Evolutionary conservation across 2,329 filamentous ascomycete genomes (phyloP), one percentile per base, ranked within the genome.

Genomic region (Cordyceps sp.): DNA sequence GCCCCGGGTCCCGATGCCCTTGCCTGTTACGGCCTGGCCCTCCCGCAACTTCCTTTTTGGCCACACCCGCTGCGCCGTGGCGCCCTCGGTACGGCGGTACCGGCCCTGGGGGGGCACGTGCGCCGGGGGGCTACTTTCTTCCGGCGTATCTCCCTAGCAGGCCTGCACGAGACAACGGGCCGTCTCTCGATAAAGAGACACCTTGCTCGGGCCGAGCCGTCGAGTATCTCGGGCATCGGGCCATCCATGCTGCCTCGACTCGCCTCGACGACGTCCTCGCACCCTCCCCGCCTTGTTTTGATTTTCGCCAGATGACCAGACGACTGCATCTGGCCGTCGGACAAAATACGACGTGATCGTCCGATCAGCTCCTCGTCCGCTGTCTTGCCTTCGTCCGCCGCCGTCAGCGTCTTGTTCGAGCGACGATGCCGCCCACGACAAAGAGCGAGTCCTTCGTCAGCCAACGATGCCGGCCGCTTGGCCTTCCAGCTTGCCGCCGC

Each of bases 291-390:
- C 36, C 34, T 37, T 32, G 30, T 34, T 37, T 7, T 23, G 21
- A 23, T n/a, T n/a, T n/a, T n/a, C n/a, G n/a, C n/a, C n/a, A n/a
- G n/a, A n/a, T n/a, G n/a, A 40, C 38, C 31, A 17, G 10, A 15
- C 14, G 18, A 18, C 21, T 32, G 34, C 35, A 33, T 35, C 31
- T 26, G 15, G 25, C 26, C 31, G 21, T 20, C 16, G 31, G 19
- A 21, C 17, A 30, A 33, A 30, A 34, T 40, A 29, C 34, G 31
- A 39, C 38, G 33, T 37, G 34, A 34, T 37, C 23, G 22, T 34
- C 36, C 35, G 24, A 34, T 36, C 24, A 31, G 29, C 5, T 18
- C 15, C 18, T 3, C 13, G 10, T 18, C 10, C 15, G 10, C 17
- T 15, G 28, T 10, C 17, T 18, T 19, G 2, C 4, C 19, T 4